Percentiles rank a stretch among this genome's conserved stretches.
These are phyloP conservation scores for Parmelia sp. DNA, from an alignment of 495 filamentous ascomycete species.

Conservation along the genomic window DNA sequence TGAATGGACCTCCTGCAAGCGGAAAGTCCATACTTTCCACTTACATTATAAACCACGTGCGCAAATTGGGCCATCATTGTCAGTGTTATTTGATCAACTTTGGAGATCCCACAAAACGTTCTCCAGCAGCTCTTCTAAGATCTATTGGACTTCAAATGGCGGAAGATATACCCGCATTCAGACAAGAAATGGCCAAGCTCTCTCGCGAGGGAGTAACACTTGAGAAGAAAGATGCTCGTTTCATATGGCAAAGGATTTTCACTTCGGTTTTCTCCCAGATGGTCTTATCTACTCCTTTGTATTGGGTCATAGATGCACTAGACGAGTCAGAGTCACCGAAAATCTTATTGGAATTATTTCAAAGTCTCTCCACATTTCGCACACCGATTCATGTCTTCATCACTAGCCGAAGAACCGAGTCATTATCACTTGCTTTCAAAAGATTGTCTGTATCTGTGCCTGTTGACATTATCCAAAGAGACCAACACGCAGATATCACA, in stretches of 20 bases:
- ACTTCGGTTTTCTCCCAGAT: conserved; percentile 28
- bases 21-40: conserved; percentile 35
- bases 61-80: conserved; percentile 19
- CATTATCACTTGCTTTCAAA: neutral
- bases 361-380: neutral
- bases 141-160: conserved; percentile 39
- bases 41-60: conserved; percentile 26
- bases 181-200: conserved; percentile 26
- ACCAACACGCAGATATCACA: neutral
- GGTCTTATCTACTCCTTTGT: conserved; percentile 14
- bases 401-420: neutral
- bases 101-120: conserved; percentile 27
- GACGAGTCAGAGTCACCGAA: conserved; percentile 32
- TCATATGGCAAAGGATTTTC: conserved; percentile 39
- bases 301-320: conserved; percentile 40
- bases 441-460: neutral
- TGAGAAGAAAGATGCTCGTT: conserved; percentile 27
- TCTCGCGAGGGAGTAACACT: conserved; percentile 24
- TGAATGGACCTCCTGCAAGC: conserved; percentile 28
- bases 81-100: conserved; percentile 37
- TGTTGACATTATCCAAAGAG: neutral
- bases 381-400: neutral
- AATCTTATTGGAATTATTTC: conserved; percentile 19
- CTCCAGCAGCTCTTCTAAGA: conserved; percentile 27
- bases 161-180: conserved; percentile 5